These are phyloP conservation scores for Bacidia gigantensis DNA, from an alignment of 495 filamentous ascomycete genomes.

Conservation along the genomic window DNA sequence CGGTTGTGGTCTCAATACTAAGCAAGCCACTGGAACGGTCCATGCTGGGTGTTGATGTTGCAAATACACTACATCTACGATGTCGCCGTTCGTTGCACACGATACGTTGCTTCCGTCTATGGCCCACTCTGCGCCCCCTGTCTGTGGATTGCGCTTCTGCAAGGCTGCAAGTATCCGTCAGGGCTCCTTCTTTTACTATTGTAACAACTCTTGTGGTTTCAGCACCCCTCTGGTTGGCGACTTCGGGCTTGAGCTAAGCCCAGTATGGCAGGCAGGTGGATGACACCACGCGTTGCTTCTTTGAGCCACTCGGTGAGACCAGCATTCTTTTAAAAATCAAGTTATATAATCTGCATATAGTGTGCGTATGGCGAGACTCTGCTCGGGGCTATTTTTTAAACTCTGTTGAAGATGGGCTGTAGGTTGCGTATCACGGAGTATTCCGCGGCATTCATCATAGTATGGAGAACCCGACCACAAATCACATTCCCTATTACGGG, in stretches of 20 bases:
- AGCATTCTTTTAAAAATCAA: background rate
- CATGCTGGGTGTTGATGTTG: no score
- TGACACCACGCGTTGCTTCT: background rate
- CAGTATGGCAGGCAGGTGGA: background rate
- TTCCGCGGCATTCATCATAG: background rate
- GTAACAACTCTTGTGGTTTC: background rate
- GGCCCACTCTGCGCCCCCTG: no score
- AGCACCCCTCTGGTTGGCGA: background rate
- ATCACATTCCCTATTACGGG: background rate
- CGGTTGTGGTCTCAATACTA: no score
- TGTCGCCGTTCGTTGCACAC: no score
- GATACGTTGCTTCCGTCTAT: no score
- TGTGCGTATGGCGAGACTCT: background rate
- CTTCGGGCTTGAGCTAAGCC: background rate
- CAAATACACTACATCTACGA: no score
- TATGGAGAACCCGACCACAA: background rate
- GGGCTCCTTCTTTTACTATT: no score
- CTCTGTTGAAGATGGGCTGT: background rate
- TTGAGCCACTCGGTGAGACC: background rate
- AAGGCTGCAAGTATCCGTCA: no score
- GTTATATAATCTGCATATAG: background rate
- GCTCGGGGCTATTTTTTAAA: background rate
- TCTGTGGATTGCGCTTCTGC: no score
- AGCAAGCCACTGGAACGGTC: no score
- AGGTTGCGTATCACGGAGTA: background rate